Conservation (phyloP, 139 green algal genomes). For the Eudorina sp. region DNA sequence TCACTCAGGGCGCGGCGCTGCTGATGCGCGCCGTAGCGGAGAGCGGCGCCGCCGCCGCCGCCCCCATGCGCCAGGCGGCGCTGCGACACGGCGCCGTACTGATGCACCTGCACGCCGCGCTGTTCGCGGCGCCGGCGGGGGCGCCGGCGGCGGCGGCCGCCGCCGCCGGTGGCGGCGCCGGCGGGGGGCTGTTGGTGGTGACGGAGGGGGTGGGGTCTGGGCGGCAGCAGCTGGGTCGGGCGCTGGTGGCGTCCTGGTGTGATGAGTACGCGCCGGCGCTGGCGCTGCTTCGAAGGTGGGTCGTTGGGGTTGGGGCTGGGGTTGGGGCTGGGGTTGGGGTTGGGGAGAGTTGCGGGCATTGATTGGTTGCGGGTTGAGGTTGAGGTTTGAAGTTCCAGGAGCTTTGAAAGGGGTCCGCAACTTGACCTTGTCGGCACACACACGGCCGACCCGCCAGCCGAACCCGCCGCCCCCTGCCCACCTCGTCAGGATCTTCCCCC, state of each 20-base stretch:
- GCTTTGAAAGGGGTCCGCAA: no score
- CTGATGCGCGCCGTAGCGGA: conserved; percentile 88
- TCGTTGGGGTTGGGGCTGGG: no score
- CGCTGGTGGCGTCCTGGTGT: conserved; percentile 87
- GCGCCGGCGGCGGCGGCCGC: neutral
- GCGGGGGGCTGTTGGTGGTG: neutral
- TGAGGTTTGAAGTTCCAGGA: no score
- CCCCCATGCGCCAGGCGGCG: conserved; percentile 87
- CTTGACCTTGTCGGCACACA: no score
- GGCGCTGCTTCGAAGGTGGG: conserved; percentile 69
- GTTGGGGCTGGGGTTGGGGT: no score
- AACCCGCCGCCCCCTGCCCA: no score
- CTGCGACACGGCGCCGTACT: conserved; percentile 88
- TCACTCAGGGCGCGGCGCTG: conserved; percentile 75
- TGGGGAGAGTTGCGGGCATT: no score
- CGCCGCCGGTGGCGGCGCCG: neutral
- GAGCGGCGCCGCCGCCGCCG: conserved; percentile 77
- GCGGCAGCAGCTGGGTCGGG: conserved; percentile 56
- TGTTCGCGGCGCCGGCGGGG: conserved; percentile 58
- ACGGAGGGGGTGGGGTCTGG: neutral
- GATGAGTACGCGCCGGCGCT: conserved; percentile 85
- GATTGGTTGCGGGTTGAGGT: no score
- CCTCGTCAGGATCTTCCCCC: conserved; percentile 76
- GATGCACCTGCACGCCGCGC: conserved; percentile 76
- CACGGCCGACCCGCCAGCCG: no score